Percentiles rank a stretch among this genome's conserved stretches.
phyloP scores from a whole-genome alignment of 768 basidiomycete species.

The Hebeloma cylindrosporum region DNA sequence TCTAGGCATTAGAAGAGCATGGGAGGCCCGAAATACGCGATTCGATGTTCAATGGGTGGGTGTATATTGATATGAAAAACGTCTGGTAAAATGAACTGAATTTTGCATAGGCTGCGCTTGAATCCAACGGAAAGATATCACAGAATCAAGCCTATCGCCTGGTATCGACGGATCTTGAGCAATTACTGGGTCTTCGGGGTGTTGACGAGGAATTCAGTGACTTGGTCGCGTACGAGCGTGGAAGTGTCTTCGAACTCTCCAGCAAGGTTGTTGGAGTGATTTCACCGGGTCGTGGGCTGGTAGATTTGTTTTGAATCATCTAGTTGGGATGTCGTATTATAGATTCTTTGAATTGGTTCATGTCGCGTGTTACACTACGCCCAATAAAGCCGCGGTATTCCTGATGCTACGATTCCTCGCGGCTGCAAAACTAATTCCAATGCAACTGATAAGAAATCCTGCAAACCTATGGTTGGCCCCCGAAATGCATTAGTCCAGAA shows the following conservation, averaged over 20 bases:
- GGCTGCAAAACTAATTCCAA: constrained; percentile 75
- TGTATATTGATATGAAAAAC: constrained; percentile 7
- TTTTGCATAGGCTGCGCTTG: constrained; percentile 41
- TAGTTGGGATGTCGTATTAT: constrained; percentile 2
- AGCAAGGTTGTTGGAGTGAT: constrained; percentile 59
- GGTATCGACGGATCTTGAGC: constrained; percentile 47
- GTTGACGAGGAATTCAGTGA: constrained; percentile 48
- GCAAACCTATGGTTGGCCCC: constrained; percentile 54
- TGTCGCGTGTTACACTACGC: constrained; percentile 48
- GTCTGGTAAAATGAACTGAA: constrained; percentile 2
- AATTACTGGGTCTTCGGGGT: constrained; percentile 37
- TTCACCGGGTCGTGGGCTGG: constrained; percentile 46
- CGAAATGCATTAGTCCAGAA: constrained; percentile 3
- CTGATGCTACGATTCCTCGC: constrained; percentile 69
- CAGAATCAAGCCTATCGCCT: constrained; percentile 42
- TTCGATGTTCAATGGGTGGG: constrained; percentile 81
- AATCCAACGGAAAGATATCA: constrained; percentile 45
- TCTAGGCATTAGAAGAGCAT: constrained; percentile 64
- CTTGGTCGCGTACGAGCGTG: constrained; percentile 60
- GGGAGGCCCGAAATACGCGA: constrained; percentile 72
- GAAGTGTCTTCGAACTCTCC: constrained; percentile 53
- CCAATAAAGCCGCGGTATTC: constrained; percentile 64
- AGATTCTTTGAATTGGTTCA: background rate
- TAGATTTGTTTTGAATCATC: constrained; percentile 49
- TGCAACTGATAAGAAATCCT: constrained; percentile 80